Evolutionary conservation across 179 eudicot genomes (phyloP).

Genomic region (Silene vulgaris): DNA sequence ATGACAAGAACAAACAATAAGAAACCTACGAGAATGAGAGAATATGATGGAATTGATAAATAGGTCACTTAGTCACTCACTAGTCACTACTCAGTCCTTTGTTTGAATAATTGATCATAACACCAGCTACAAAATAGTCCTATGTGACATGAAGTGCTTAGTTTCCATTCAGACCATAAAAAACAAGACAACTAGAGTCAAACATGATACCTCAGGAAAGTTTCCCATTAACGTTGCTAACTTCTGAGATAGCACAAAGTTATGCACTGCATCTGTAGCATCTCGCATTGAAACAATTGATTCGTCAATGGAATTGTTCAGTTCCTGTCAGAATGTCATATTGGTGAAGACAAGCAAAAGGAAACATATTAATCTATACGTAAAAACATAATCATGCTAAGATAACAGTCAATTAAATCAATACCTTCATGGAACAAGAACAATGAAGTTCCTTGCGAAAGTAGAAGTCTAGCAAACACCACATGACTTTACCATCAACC

Average conservation of each 20-base stretch:
- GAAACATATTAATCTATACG: conserved; percentile 6
- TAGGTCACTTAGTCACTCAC: neutral
- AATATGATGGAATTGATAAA: neutral
- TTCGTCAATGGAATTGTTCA: conserved; percentile 34
- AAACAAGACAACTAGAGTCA: conserved; percentile 11
- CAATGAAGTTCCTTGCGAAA: conserved; percentile 71
- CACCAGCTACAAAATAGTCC: conserved; percentile 3
- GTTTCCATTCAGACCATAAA: neutral
- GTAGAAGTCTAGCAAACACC: conserved; percentile 95
- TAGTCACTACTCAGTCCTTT: neutral
- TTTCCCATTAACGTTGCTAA: conserved; percentile 78
- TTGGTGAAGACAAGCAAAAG: conserved; percentile 13
- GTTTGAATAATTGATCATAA: neutral
- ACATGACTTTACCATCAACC: conserved; percentile 92
- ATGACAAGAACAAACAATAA: conserved; percentile 5
- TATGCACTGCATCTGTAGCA: conserved; percentile 89
- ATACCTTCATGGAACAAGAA: conserved; percentile 54
- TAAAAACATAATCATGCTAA: neutral
- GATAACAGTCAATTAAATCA: conserved; percentile 6
- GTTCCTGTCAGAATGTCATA: conserved; percentile 40
- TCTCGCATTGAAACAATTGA: conserved; percentile 71
- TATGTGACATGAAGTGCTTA: neutral
- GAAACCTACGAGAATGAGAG: neutral
- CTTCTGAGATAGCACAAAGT: conserved; percentile 78
- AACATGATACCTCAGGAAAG: conserved; percentile 77